These are phyloP conservation scores for Acephala macrosclerotiorum DNA, from an alignment of 2,329 filamentous ascomycete species.

Conservation along the genomic window DNA sequence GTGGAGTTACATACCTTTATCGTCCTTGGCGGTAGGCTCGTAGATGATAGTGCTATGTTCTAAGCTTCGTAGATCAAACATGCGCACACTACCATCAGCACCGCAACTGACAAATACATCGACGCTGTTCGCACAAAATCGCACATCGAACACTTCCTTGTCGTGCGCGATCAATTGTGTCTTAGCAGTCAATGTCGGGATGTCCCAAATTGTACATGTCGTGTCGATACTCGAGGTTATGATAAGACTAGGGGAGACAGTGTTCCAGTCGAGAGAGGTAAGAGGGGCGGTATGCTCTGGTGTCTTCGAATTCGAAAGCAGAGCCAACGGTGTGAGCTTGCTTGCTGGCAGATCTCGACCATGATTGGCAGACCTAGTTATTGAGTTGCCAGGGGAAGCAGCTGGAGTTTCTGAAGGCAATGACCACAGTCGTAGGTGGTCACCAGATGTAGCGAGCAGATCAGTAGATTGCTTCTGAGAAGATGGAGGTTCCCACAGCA, in stretches of 20 bases:
- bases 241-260: constrained; percentile 93
- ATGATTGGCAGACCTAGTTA: constrained; percentile 68
- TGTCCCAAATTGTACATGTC: constrained; percentile 99
- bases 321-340: constrained; percentile 90
- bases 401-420: constrained; percentile 73
- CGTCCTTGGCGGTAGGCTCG: constrained; percentile 89
- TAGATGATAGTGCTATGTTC: constrained; percentile 99
- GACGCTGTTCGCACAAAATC: constrained; percentile 98
- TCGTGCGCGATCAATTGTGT: constrained; percentile 98
- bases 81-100: constrained; percentile 95
- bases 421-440: constrained; percentile 94
- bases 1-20: constrained; percentile 61
- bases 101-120: constrained; percentile 98
- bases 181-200: constrained; percentile 95
- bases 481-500: constrained; percentile 95
- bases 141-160: constrained; percentile 98
- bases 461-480: constrained; percentile 96
- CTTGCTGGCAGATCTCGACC: constrained; percentile 64
- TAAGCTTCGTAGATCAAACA: constrained; percentile 96
- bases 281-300: constrained; percentile 97
- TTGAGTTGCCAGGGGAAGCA: constrained; percentile 66
- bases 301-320: constrained; percentile 97
- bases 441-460: constrained; percentile 91
- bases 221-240: constrained; percentile 99
- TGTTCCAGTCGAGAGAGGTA: constrained; percentile 98